These are phyloP conservation scores for Phtheirospermum japonicum DNA, from an alignment of 257 asterid genomes.

Conservation along the genomic window DNA sequence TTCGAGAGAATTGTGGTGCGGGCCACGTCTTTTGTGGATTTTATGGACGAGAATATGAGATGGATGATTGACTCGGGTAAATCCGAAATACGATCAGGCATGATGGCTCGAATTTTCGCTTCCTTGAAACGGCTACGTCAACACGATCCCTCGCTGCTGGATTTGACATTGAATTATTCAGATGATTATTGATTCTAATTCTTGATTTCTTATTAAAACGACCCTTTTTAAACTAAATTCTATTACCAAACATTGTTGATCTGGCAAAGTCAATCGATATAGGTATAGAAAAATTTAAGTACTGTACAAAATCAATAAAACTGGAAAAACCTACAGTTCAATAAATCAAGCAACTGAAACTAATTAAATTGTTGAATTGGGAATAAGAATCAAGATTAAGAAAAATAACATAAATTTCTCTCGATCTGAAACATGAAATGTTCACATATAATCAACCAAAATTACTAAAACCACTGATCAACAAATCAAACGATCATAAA, in stretches of 20 bases:
- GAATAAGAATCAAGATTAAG: no score
- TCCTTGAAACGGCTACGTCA: constrained; percentile 13
- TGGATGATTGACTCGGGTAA: constrained; percentile 49
- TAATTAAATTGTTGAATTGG: neutral
- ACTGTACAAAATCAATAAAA: neutral
- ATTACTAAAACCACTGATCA: no score
- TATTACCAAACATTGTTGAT: constrained; percentile 26
- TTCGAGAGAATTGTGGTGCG: constrained; percentile 42
- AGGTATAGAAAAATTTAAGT: no score
- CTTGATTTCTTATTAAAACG: no score
- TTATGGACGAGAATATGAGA: constrained; percentile 34
- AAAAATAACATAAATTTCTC: no score
- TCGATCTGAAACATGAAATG: no score
- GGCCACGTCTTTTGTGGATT: constrained; percentile 37
- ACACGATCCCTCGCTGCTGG: neutral
- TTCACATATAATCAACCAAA: no score
- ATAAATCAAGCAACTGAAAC: neutral
- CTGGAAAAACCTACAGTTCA: neutral
- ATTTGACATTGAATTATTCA: no score
- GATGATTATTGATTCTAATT: constrained; percentile 2
- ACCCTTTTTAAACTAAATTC: no score
- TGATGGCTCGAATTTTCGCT: constrained; percentile 21
- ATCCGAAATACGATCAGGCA: constrained; percentile 38
- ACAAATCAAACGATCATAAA: no score
- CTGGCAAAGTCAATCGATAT: neutral